Percentiles rank a stretch among this genome's conserved stretches.
These are phyloP conservation scores for Trichoderma sp. DNA, from an alignment of 2,329 filamentous ascomycete genomes.

Conservation along the genomic window DNA sequence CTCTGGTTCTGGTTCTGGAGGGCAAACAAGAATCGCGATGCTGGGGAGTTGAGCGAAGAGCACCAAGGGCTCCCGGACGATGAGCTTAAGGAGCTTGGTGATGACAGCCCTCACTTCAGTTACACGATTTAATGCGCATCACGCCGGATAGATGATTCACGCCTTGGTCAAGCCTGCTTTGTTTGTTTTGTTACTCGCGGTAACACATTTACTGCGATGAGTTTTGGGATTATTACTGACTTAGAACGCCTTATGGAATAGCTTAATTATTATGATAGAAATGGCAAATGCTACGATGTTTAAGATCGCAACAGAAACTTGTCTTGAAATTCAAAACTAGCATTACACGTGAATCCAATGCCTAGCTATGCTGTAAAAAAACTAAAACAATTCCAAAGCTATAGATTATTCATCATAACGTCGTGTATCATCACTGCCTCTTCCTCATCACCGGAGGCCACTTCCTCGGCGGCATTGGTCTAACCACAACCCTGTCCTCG, in stretches of 20 bases:
- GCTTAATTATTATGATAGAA: not conserved
- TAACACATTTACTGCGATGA: not conserved
- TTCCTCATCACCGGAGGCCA: not conserved
- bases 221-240: not conserved
- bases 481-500: not conserved
- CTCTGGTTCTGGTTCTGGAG: conserved; percentile 52
- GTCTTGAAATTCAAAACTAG: not conserved
- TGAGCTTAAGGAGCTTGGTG: conserved; percentile 49
- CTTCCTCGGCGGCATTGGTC: not conserved
- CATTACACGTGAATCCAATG: not conserved
- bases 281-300: not conserved
- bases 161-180: not conserved
- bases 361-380: not conserved
- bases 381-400: not conserved
- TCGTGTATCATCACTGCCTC: not conserved
- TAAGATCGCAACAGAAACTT: not conserved
- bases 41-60: conserved; percentile 37
- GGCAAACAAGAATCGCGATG: conserved; percentile 46
- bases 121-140: conserved; percentile 39
- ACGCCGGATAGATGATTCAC: not conserved
- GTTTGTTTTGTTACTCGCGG: not conserved
- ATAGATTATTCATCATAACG: not conserved
- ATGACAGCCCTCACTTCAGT: conserved; percentile 49
- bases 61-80: conserved; percentile 44
- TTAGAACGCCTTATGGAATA: not conserved